Evolutionary conservation across 805 yeast species (phyloP), one percentile per base, ranked within the genome.

Genomic region (Cyberlindnera nakhonratchasimensis): DNA sequence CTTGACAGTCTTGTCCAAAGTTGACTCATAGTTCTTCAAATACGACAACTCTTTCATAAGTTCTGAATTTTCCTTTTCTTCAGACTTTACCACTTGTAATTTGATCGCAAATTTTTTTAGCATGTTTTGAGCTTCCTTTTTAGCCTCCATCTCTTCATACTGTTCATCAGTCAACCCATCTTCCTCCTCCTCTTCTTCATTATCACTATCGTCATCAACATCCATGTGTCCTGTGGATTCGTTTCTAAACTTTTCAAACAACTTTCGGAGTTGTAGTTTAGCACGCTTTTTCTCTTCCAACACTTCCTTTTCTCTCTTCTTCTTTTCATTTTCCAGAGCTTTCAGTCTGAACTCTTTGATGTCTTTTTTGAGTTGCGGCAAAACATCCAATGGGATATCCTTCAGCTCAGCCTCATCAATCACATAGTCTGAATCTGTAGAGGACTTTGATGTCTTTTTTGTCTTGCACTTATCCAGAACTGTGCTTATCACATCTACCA

Each of bases 401-500:
- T 69, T 62, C 40, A 81, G 57, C 51, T 80, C 86, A 34, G 65
- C 62, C n/a, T 70, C 67, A 54, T 81, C 83, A 24, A 81, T 74
- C 40, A 71, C 68, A 54, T 81, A 80, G 24, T 55, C 62, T 26
- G 51, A 28, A 8, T 36, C 47, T 7, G 24, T 26, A n/a, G n/a
- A n/a, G 33, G 30, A 29, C 7, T 38, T 23, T 16, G 40, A 16
- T 6, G 18, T 8, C 20, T 29, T 43, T 18, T 29, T 32, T 9
- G 14, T 22, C 22, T 40, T 48, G 20, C 18, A 29, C 18, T 25
- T 42, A n/a, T 37, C 41, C n/a, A 46, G 16, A 8, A 40, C 17
- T 28, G 29, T 29, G 21, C 9, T 13, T 5, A 45, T 30, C 13
- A 17, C 25, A 4, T 23, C 17, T 5, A 19, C 17, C 4, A n/a